Conservation (phyloP, 371 early-diverging fungal species). For the Coemansia sp. region DNA sequence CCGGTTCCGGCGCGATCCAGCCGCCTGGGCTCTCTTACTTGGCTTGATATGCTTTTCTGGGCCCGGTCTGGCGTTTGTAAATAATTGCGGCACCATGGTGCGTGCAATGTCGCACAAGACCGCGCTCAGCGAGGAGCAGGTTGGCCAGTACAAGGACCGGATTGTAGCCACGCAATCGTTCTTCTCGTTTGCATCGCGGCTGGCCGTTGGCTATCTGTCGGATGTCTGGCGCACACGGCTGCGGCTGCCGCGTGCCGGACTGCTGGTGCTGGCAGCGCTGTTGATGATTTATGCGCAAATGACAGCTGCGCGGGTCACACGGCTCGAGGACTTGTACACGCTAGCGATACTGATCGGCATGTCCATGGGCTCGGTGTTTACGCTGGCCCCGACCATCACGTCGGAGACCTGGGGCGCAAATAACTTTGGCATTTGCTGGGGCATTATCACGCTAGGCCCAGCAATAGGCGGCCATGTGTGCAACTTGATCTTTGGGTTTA, state of each 20-base stretch:
- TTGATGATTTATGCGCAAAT: slow-evolving; percentile 49
- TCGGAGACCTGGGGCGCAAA: slow-evolving; percentile 53
- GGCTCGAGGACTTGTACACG: slow-evolving; percentile 33
- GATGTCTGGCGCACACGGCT: slow-evolving; percentile 47
- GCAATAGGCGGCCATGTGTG: slow-evolving; percentile 53
- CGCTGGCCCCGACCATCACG: slow-evolving; percentile 52
- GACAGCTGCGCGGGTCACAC: slow-evolving; percentile 12
- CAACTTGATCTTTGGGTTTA: slow-evolving; percentile 50
- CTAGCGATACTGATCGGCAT: slow-evolving; percentile 47
- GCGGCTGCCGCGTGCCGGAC: slow-evolving; percentile 41
- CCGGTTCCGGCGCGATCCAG: slow-evolving; percentile 33
- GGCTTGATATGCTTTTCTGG: slow-evolving; percentile 50
- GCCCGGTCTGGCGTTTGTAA: slow-evolving; percentile 50
- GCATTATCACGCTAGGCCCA: slow-evolving; percentile 51
- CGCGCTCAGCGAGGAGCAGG: slow-evolving; percentile 25
- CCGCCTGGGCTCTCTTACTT: slow-evolving; percentile 48
- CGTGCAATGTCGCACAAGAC: slow-evolving; percentile 42
- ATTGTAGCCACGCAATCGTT: slow-evolving; percentile 53
- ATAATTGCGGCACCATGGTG: slow-evolving; percentile 53
- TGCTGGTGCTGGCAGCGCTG: slow-evolving; percentile 33
- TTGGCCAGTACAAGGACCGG: slow-evolving; percentile 48
- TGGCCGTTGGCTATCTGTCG: slow-evolving; percentile 43
- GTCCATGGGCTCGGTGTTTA: slow-evolving; percentile 50
- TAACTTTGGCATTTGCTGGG: slow-evolving; percentile 55
- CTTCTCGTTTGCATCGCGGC: slow-evolving; percentile 47